Conservation (phyloP, 805 yeast species). For the Metschnikowia dekortorum region DNA sequence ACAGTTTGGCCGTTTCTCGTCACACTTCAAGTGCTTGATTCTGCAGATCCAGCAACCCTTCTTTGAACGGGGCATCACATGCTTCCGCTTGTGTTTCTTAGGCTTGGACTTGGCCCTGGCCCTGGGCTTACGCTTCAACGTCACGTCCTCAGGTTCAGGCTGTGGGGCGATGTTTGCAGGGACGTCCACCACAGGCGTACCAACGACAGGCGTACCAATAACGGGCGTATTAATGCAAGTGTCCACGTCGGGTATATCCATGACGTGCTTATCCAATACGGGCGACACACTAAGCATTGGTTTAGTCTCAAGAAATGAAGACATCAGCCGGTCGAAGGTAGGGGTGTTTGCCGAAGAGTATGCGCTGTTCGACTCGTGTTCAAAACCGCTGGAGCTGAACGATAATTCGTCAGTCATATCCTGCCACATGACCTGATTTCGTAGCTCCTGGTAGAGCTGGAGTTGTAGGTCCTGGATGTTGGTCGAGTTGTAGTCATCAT, state of each 20-base stretch:
- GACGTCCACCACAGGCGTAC: not conserved
- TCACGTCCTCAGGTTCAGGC: not conserved
- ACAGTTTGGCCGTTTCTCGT: slow-evolving; percentile 37
- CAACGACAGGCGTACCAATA: no score
- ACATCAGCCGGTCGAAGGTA: slow-evolving; percentile 1
- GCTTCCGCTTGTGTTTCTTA: slow-evolving; percentile 36
- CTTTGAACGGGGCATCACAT: slow-evolving; percentile 38
- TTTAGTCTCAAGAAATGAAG: not conserved
- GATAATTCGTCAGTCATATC: slow-evolving; percentile 15
- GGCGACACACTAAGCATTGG: not conserved
- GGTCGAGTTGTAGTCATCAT: not conserved
- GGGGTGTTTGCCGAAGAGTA: slow-evolving; percentile 17
- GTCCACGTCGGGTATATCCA: no score
- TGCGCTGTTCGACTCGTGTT: slow-evolving; percentile 15
- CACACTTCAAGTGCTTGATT: slow-evolving; percentile 43
- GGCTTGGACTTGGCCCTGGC: slow-evolving; percentile 8
- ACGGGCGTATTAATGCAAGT: no score
- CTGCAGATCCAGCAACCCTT: slow-evolving; percentile 46
- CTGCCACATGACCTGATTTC: slow-evolving; percentile 8
- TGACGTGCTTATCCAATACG: not conserved
- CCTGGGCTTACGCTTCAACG: not conserved
- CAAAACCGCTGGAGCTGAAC: slow-evolving; percentile 9
- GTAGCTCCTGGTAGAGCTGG: slow-evolving; percentile 10
- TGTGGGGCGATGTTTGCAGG: not conserved
- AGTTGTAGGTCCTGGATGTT: slow-evolving; percentile 7